Conservation (phyloP, 306 rosid genomes). For the Quercus alba region DNA sequence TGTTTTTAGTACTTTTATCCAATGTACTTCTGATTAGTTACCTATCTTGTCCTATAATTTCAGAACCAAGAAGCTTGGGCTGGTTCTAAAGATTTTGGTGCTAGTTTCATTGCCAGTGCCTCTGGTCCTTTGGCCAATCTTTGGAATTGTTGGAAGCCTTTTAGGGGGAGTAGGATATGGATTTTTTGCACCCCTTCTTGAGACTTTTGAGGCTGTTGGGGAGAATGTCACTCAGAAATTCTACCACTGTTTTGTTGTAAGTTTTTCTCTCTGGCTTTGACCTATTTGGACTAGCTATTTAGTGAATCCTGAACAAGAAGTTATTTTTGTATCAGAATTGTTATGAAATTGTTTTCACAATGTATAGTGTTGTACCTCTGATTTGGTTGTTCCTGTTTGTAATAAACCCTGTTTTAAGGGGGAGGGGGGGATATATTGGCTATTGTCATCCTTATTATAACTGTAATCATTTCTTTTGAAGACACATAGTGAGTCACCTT, state of each 20-base stretch:
- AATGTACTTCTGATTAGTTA: neutral
- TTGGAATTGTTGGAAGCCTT: slow-evolving; percentile 61
- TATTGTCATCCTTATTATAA: neutral
- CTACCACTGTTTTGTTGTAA: slow-evolving; percentile 60
- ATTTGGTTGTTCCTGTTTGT: too few species aligned
- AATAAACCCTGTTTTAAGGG: too few species aligned
- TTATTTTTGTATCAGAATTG: too few species aligned
- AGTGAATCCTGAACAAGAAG: neutral
- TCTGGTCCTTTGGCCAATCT: slow-evolving; percentile 50
- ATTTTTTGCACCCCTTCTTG: slow-evolving; percentile 62
- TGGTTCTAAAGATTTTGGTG: slow-evolving; percentile 46
- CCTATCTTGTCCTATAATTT: slow-evolving; percentile 14
- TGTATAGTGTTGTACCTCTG: too few species aligned
- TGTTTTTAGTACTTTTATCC: neutral
- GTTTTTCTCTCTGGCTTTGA: slow-evolving; percentile 27
- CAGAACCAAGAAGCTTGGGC: slow-evolving; percentile 75
- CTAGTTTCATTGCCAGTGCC: slow-evolving; percentile 65
- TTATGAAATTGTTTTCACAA: too few species aligned
- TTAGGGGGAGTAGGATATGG: slow-evolving; percentile 86
- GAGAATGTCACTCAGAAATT: slow-evolving; percentile 37
- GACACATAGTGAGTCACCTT: neutral
- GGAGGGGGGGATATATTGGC: too few species aligned
- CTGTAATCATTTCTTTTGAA: neutral
- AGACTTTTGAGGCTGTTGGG: slow-evolving; percentile 79
- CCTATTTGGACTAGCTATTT: neutral